Base-by-base conservation (phyloP, 78 protist genomes). In the Chrysochromulina tobinii region DNA sequence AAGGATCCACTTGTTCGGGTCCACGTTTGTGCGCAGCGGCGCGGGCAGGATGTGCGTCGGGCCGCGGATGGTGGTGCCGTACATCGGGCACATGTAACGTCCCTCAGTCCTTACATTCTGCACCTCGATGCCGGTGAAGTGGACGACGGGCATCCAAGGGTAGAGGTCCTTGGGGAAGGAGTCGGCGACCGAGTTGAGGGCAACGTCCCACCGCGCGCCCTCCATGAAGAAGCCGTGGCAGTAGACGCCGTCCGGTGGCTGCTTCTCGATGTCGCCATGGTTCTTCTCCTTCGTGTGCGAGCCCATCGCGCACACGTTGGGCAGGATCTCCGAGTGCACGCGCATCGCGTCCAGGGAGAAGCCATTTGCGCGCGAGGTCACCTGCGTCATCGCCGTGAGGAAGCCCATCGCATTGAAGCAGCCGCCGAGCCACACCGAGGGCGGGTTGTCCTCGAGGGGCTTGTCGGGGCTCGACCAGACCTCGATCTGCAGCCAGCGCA, bases 31-130 rank as follows among this genome's bases (percentile, higher is more conserved):
- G 77, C 66, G 68, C 77, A 97, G 95, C 87, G 18, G n/a, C 38
- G 89, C 85, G 75, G 87, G 27, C 90, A 94, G 92, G 61, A 95
- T 96, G 79, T 51, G 94, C 23, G 94, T 91, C 12, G 96, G 94
- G 20, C 93, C 89, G 7, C 96, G 93, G 57, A 27, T 51, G 20
- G 81, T 68, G 72, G 96, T 96, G 27, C 18, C 21, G 94, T 94
- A 97, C 20, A 95, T 85, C 2, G 98, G 98, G 94, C 97, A 95
- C 20, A 93, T 93, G 77, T 96, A 96, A 50, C 53, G 20, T 0
- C 54, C 58, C 72, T 27, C 51, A 12, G 9, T 17, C 57, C 17
- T 58, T 14, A 12, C 64, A 12, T 59, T 59, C 12, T 59, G 23
- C 23, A 20, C 51, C 7, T 50, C 38, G 53, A 6, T 6, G 58